Evolutionary conservation across 371 early-diverging fungal genomes (phyloP), one percentile per base, ranked within the genome.

Genomic region (Saksenaea vasiformis): DNA sequence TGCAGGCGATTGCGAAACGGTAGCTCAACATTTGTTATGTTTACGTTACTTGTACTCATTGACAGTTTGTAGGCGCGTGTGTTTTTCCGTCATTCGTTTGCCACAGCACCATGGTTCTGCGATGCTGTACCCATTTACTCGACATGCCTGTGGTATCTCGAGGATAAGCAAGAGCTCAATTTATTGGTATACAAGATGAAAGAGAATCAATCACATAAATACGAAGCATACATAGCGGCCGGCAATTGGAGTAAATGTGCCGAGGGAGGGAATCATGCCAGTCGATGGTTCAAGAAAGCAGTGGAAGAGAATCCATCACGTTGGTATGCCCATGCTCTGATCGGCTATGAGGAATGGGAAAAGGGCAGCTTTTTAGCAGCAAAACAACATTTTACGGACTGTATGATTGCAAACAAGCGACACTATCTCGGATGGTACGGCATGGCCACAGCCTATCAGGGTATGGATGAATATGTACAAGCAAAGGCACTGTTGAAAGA

Each of bases 261-360:
- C 1, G 62, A 60, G 17, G 63, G 66, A 1, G 68, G 68, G 7
- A 75, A 70, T 15, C 74, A 78, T 53, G 73, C 81, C 3, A 54
- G 54, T 9, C 58, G 72, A 27, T 78, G 76, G 78, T 80, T 76
- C 31, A 66, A 74, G 62, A 76, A 78, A 35, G 78, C 81, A 3
- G 71, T 70, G 0, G 65, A 74, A 0, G 7, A 62, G 2, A 67
- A 76, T 39, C 74, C 81, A 1, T 51, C 62, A 5, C 65, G 70
- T 10, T 69, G 60, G 0, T 80, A 80, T 65, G 81, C 68, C 0
- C 72, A 78, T 47, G 61, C 67, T 1, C 44, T 80, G 9, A 13
- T 80, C n/a, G 81, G 81, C 1, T 72, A 76, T 36, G 81, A 80
- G 56, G 76, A 76, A 44, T 68, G 65, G 62, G 78, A 77, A 36